Conservation (phyloP, 441 rosid species). For the Populus trichocarpa region DNA sequence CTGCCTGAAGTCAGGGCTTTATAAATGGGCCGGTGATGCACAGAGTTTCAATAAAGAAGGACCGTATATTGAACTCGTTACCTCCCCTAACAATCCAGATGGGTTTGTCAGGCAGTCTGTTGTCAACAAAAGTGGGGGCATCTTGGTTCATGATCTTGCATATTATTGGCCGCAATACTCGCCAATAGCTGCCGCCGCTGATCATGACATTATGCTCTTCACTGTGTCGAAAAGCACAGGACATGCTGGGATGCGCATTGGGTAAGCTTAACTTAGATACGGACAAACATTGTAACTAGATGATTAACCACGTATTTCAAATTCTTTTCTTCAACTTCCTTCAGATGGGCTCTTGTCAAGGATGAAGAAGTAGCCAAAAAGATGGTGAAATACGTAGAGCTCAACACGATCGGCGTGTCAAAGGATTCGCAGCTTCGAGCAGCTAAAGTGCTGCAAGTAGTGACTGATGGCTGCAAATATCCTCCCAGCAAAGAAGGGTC, state of each 20-base stretch:
- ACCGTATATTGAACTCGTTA: constrained; percentile 80
- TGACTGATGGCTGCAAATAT: constrained; percentile 44
- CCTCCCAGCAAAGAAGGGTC: constrained; percentile 20
- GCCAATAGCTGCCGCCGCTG: constrained; percentile 60
- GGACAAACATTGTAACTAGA: background rate
- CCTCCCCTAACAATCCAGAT: constrained; percentile 92
- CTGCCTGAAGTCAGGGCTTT: constrained; percentile 68
- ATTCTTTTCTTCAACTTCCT: background rate
- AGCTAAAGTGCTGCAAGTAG: constrained; percentile 60
- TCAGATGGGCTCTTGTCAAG: constrained; percentile 92
- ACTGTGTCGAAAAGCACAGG: constrained; percentile 84
- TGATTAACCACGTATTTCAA: background rate
- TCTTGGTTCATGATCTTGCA: constrained; percentile 80
- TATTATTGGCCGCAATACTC: constrained; percentile 96
- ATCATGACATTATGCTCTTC: constrained; percentile 76
- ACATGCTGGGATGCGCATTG: constrained; percentile 93
- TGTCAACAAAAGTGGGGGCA: constrained; percentile 60
- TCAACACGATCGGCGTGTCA: constrained; percentile 83
- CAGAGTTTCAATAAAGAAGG: constrained; percentile 42
- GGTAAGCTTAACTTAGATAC: constrained; percentile 39
- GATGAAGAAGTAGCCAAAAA: constrained; percentile 59
- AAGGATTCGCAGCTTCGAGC: constrained; percentile 88
- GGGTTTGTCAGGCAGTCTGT: constrained; percentile 64
- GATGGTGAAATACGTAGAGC: constrained; percentile 82
- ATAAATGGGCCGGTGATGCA: constrained; percentile 93